Conservation (phyloP, 768 basidiomycete species). For the Lepiota subincarnata region DNA sequence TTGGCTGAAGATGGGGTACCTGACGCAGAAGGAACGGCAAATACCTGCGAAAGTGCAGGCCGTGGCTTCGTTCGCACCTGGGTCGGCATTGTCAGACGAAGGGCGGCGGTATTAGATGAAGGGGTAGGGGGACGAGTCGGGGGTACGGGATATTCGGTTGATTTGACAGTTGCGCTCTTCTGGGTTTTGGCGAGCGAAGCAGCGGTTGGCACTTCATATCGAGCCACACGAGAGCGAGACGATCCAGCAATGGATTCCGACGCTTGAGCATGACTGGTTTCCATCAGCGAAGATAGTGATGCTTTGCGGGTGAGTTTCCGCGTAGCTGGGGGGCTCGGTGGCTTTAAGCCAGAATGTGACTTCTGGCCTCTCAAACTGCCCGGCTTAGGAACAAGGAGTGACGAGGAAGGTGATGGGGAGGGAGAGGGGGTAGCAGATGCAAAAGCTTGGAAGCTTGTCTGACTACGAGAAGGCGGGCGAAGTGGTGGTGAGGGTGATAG, state of each 20-base stretch:
- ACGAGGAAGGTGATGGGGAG: conserved; percentile 43
- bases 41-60: conserved; percentile 73
- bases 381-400: conserved; percentile 62
- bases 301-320: conserved; percentile 72
- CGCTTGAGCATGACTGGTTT: conserved; percentile 52
- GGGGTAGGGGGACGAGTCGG: conserved; percentile 78
- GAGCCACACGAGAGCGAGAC: conserved; percentile 26
- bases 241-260: conserved; percentile 40
- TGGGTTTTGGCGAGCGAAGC: conserved; percentile 76
- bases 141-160: conserved; percentile 67
- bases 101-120: conserved; percentile 69
- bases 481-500: conserved; percentile 69
- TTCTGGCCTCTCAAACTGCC: conserved; percentile 80
- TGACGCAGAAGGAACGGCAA: conserved; percentile 42
- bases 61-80: conserved; percentile 71
- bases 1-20: conserved; percentile 30
- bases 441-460: conserved; percentile 54
- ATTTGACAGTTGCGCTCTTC: conserved; percentile 60
- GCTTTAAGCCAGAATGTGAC: conserved; percentile 78
- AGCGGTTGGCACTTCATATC: conserved; percentile 78
- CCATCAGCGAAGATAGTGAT: conserved; percentile 65
- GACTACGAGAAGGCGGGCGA: conserved; percentile 50
- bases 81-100: conserved; percentile 86
- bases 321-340: conserved; percentile 63
- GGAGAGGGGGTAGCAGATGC: conserved; percentile 43